Percentiles rank a stretch among this genome's conserved stretches.
phyloP scores from a whole-genome alignment of 306 rosid species.

The Casuarina glauca region DNA sequence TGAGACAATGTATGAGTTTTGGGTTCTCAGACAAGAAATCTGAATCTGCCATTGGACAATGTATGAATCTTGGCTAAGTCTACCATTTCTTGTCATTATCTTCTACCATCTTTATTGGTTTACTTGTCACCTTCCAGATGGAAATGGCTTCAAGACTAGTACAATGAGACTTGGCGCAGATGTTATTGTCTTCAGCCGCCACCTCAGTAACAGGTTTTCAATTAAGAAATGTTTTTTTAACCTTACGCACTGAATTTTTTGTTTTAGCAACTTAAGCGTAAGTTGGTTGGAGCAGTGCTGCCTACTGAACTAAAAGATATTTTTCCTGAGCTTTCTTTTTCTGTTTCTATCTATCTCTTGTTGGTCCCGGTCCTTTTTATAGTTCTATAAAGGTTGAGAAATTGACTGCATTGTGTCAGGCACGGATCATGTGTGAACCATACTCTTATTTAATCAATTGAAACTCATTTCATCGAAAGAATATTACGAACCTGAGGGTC shows the following conservation, averaged over 20 bases:
- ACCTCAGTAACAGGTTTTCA: constrained; percentile 54
- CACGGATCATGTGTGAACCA: neutral
- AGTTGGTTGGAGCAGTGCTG: too few relatives aligned
- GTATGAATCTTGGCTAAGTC: constrained; percentile 52
- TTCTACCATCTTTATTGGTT: constrained; percentile 33
- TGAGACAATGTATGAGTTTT: constrained; percentile 94
- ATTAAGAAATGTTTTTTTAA: constrained; percentile 14
- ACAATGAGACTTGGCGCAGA: constrained; percentile 98
- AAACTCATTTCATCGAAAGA: neutral
- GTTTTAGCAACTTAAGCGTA: neutral
- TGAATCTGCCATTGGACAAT: constrained; percentile 73
- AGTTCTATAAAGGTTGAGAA: neutral
- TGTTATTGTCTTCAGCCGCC: constrained; percentile 81
- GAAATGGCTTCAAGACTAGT: constrained; percentile 98
- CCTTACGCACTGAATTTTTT: neutral
- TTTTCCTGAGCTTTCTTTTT: neutral
- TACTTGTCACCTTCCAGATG: constrained; percentile 67
- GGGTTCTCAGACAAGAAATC: constrained; percentile 87
- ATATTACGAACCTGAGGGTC: neutral
- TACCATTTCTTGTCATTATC: constrained; percentile 14
- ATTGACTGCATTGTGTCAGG: too few relatives aligned
- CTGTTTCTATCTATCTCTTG: neutral
- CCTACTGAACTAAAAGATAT: neutral
- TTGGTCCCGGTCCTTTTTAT: neutral
- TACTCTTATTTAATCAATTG: neutral